Conservation (phyloP, 2,329 filamentous ascomycete genomes). For the Ophiostoma fasciatum region DNA sequence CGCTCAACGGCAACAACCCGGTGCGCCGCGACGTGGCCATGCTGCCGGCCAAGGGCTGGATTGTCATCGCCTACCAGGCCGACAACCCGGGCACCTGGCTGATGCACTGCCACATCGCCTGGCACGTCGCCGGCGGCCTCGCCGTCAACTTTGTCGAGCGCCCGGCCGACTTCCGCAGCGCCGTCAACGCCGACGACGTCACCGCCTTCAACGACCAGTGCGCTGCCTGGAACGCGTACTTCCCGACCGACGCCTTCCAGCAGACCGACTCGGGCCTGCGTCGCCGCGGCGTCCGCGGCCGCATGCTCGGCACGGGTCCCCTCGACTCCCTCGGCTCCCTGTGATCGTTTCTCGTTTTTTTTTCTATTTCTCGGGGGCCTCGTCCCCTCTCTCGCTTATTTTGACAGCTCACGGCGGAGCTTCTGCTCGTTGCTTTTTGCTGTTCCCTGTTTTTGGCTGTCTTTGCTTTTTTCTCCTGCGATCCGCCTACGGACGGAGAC, state of each 20-base stretch:
- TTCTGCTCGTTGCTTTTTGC: too few species aligned
- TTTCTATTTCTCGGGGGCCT: too few species aligned
- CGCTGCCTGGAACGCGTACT: slow-evolving; percentile 10
- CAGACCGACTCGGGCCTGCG: slow-evolving; percentile 11
- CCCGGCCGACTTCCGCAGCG: slow-evolving; percentile 5
- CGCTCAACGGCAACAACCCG: slow-evolving; percentile 23
- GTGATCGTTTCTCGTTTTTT: too few species aligned
- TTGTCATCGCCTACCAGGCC: slow-evolving; percentile 29
- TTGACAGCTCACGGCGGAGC: too few species aligned
- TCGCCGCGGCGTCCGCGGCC: neutral
- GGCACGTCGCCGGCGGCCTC: slow-evolving; percentile 32
- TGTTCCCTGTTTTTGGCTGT: too few species aligned
- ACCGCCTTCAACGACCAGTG: slow-evolving; percentile 8
- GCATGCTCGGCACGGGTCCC: slow-evolving; percentile 1
- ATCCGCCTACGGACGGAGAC: too few species aligned
- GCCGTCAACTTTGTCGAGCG: slow-evolving; percentile 33
- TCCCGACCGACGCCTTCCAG: slow-evolving; percentile 2
- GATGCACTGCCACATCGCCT: slow-evolving; percentile 32
- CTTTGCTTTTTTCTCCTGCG: too few species aligned
- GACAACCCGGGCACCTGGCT: slow-evolving; percentile 35
- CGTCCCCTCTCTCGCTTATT: too few species aligned
- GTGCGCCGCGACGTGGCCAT: slow-evolving; percentile 29
- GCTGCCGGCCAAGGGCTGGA: slow-evolving; percentile 25
- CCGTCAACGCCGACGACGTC: slow-evolving; percentile 4
- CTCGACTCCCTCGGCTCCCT: too few species aligned